phyloP scores from a whole-genome alignment of 2,329 filamentous ascomycete species.

The Leptoxyphium fumago region DNA sequence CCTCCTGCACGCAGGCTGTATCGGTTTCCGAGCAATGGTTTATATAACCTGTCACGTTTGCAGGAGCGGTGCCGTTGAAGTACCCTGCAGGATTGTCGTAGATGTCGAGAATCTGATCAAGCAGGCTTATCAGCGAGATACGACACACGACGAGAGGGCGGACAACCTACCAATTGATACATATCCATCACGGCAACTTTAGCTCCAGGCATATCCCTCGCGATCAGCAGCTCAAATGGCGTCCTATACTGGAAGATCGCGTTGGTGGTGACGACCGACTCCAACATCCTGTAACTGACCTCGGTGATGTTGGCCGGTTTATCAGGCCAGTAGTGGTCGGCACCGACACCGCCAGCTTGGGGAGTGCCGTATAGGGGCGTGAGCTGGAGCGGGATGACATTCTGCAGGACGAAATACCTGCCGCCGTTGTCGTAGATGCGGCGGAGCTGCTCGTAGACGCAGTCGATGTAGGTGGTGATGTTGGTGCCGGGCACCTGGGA shows the following conservation, averaged over 20 bases:
- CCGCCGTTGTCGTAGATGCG: slow-evolving; percentile 50
- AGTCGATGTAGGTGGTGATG: slow-evolving; percentile 51
- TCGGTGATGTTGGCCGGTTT: slow-evolving; percentile 35
- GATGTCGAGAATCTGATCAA: slow-evolving; percentile 44
- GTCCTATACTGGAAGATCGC: slow-evolving; percentile 37
- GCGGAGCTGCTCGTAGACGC: slow-evolving; percentile 50
- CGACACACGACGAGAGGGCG: background rate
- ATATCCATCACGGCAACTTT: slow-evolving; percentile 54
- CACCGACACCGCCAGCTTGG: slow-evolving; percentile 28
- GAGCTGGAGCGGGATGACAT: slow-evolving; percentile 51
- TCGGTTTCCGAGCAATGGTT: slow-evolving; percentile 36
- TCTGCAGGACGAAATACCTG: slow-evolving; percentile 58
- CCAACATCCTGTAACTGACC: slow-evolving; percentile 36
- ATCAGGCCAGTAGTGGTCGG: slow-evolving; percentile 33
- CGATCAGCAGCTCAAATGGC: slow-evolving; percentile 29
- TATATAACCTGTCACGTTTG: slow-evolving; percentile 46
- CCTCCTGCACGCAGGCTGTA: slow-evolving; percentile 25
- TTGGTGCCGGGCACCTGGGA: slow-evolving; percentile 44
- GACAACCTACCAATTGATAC: slow-evolving; percentile 37
- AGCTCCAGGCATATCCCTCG: slow-evolving; percentile 36
- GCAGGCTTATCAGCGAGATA: background rate
- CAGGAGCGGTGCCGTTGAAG: slow-evolving; percentile 45
- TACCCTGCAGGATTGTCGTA: slow-evolving; percentile 45
- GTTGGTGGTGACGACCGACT: slow-evolving; percentile 37
- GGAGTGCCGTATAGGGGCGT: slow-evolving; percentile 49